A percentile compares a stretch with the other conserved stretches of the same genome.
These are phyloP conservation scores for Cryomyces minteri DNA, from an alignment of 495 filamentous ascomycete species.

Conservation along the genomic window DNA sequence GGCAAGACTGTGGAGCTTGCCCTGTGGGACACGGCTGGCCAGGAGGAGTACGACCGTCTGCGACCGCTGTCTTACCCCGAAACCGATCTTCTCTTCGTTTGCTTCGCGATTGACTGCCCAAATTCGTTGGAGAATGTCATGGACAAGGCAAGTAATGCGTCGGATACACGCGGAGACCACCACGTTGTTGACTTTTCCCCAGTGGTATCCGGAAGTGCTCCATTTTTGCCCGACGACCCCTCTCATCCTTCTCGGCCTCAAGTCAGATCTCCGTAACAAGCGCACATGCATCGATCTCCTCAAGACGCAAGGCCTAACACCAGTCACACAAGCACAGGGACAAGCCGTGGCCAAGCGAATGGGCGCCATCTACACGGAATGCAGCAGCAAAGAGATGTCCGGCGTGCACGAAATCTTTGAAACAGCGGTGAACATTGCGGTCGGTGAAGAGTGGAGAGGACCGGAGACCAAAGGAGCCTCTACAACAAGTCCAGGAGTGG, in stretches of 20 bases:
- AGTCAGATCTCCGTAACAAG: constrained; percentile 89
- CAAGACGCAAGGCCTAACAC: constrained; percentile 90
- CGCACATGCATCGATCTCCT: constrained; percentile 93
- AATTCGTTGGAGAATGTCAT: constrained; percentile 96
- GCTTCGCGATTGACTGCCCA: constrained; percentile 97
- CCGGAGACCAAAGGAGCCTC: constrained; percentile 21
- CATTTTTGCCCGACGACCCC: constrained; percentile 98
- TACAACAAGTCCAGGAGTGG: constrained; percentile 1
- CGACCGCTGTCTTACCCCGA: constrained; percentile 93
- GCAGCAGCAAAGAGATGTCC: constrained; percentile 90
- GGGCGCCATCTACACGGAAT: constrained; percentile 91
- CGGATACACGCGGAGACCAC: not conserved
- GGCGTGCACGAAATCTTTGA: constrained; percentile 94
- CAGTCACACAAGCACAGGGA: constrained; percentile 82
- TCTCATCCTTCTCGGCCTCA: constrained; percentile 84
- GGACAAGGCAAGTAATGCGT: constrained; percentile 58
- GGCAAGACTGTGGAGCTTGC: constrained; percentile 93
- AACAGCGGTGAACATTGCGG: constrained; percentile 69
- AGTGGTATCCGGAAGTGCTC: constrained; percentile 99
- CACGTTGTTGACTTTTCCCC: constrained; percentile 7
- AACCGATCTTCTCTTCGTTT: constrained; percentile 94
- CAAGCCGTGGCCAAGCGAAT: constrained; percentile 73
- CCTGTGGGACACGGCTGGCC: constrained; percentile 95
- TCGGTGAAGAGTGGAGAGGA: constrained; percentile 42
- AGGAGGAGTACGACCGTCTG: constrained; percentile 95